These are phyloP conservation scores for Geosmithia morbida DNA, from an alignment of 2,329 filamentous ascomycete genomes.

Conservation along the genomic window DNA sequence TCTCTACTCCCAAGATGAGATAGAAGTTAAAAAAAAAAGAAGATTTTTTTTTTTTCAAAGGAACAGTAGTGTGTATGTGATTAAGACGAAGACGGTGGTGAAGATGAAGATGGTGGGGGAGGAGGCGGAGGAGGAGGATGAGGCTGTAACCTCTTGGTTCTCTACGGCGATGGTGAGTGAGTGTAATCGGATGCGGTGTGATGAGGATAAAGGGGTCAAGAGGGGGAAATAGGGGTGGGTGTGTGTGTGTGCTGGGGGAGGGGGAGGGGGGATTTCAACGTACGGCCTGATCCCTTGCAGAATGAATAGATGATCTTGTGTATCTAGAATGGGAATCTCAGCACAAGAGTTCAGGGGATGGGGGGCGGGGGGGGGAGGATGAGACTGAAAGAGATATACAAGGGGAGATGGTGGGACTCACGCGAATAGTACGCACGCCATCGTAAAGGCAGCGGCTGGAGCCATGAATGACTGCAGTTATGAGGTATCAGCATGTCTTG, in stretches of 20 bases:
- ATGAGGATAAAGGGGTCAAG: not conserved
- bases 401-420: conserved; percentile 9
- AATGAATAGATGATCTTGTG: conserved; percentile 24
- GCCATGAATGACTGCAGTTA: conserved; percentile 26
- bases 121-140: no score
- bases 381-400: not conserved
- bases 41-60: no score
- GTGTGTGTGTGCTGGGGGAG: not conserved
- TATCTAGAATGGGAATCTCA: conserved; percentile 15
- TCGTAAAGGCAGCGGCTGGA: conserved; percentile 36
- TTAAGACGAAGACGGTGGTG: no score
- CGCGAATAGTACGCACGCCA: conserved; percentile 36
- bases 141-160: no score
- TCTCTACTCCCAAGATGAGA: not conserved
- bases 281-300: conserved; percentile 19
- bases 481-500: not conserved
- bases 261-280: conserved; percentile 2
- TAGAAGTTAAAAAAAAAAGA: not conserved
- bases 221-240: not conserved
- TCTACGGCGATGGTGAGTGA: no score
- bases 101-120: no score
- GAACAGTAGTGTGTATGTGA: no score
- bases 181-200: no score
- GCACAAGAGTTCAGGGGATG: not conserved
- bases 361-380: no score